Percentiles rank a stretch among this genome's conserved stretches.
Conservation (phyloP, 2,329 filamentous ascomycete genomes). For the Colletotrichum euphorbiae region DNA sequence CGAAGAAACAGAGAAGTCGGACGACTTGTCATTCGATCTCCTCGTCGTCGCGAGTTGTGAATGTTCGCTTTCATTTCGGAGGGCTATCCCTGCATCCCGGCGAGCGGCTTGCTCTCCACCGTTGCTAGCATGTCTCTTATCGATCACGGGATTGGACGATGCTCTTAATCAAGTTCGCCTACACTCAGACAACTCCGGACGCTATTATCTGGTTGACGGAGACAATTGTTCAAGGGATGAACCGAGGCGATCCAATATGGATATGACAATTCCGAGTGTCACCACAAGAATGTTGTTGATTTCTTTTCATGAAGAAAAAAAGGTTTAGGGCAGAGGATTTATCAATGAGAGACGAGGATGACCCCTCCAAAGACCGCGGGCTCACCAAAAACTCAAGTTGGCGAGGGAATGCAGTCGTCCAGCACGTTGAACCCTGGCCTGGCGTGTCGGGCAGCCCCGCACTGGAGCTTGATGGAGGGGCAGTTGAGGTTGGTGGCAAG, state of each 20-base stretch:
- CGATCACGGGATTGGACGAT: neutral
- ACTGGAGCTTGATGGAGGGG: slow-evolving; percentile 30
- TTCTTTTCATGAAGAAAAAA: neutral
- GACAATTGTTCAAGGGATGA: neutral
- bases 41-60: neutral
- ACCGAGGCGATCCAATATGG: too few species aligned
- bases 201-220: neutral
- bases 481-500: slow-evolving; percentile 26
- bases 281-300: slow-evolving; percentile 3
- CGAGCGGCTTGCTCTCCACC: slow-evolving; percentile 22
- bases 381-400: neutral
- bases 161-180: neutral
- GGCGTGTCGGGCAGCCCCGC: slow-evolving; percentile 22
- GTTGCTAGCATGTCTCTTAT: slow-evolving; percentile 5
- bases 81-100: slow-evolving; percentile 33
- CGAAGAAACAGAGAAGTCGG: neutral
- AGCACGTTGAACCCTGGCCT: slow-evolving; percentile 16
- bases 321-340: neutral
- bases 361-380: slow-evolving; percentile 15
- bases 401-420: neutral
- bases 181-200: neutral
- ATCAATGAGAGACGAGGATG: slow-evolving; percentile 7
- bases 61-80: slow-evolving; percentile 27
- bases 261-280: neutral
- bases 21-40: slow-evolving; percentile 23